Evolutionary conservation across 2,329 filamentous ascomycete species (phyloP), one percentile per base, ranked within the genome.

Genomic region (Claviceps cyperi): DNA sequence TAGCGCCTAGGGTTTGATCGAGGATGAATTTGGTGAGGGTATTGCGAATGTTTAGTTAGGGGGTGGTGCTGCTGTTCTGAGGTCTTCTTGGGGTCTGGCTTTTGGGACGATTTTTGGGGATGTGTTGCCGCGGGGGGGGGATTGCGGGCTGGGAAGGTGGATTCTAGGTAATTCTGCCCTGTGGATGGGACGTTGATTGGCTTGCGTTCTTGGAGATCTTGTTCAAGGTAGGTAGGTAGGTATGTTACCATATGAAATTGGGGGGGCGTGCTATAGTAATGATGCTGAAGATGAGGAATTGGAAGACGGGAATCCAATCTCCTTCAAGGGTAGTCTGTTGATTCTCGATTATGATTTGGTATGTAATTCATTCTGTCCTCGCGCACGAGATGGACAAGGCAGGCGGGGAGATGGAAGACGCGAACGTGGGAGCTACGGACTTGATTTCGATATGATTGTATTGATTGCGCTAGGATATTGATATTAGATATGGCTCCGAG

Each of bases 211-310:
- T 9, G 24, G 2, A 28, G 24, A 8, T 4, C 28, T 32, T 32
- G 28, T 32, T 28, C 7, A 8, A 28, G 24, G 24, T 28, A 24
- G 5, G 24, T 22, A 22, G 21, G 21, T 22, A 22, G 21, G 21
- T 22, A n/a, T 19, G 9, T 5, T 11, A 80, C 89, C 88, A 95
- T 58, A 86, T 62, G 61, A 88, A 86, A 67, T 96, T 96, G 43
- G 85, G 85, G 85, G 2, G 89, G 88, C 40, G 82, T 84, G 64
- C 76, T 83, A n/a, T n/a, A n/a, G n/a, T n/a, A 52, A 94, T 62
- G 36, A 86, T 61, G 55, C 82, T 78, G 70, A 83, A 94, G 49
- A 87, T 60, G 48, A 86, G 68, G 66, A 94, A 95, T 62, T 89
- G 85, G 57, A 89, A 68, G 43, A 94, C 73, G 4, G 84, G 79